Percentiles rank a stretch among this genome's conserved stretches.
Evolutionary conservation across 192 early-diverging fungal genomes (phyloP).

Genomic region (Thamnidium elegans): DNA sequence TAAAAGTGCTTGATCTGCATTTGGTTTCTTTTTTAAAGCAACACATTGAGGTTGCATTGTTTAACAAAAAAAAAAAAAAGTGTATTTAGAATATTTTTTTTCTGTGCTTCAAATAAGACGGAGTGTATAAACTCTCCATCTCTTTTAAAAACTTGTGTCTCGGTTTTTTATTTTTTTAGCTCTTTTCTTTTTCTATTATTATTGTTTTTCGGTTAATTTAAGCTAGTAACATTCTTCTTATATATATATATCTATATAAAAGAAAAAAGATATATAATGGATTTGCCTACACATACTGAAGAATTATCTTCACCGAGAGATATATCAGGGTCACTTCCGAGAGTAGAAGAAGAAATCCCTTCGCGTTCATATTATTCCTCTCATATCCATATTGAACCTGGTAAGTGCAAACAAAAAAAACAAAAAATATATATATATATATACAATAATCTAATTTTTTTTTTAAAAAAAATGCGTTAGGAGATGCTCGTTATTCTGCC

Average conservation of each 20-base stretch:
- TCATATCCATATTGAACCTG: constrained; percentile 24
- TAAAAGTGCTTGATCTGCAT: constrained; percentile 35
- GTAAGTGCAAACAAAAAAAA: constrained; percentile 13
- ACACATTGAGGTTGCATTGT: background rate
- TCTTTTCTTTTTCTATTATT: background rate
- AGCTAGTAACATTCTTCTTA: background rate
- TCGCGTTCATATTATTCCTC: constrained; percentile 39
- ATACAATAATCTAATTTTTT: constrained; percentile 3
- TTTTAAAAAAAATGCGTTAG: no score
- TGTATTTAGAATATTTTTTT: background rate
- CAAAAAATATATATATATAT: no score
- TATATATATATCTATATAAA: no score
- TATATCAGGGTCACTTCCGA: background rate
- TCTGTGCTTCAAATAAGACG: background rate
- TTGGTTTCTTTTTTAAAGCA: constrained; percentile 10
- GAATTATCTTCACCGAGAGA: constrained; percentile 17
- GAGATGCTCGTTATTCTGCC: constrained; percentile 34
- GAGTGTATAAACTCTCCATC: background rate
- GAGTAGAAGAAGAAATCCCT: constrained; percentile 28
- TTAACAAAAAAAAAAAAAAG: background rate
- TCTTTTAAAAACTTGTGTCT: constrained; percentile 4
- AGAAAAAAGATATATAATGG: background rate
- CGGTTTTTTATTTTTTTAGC: background rate
- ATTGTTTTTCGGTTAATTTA: constrained; percentile 4
- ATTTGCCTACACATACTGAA: background rate